Evolutionary conservation across 495 filamentous ascomycete genomes (phyloP).

Genomic region (Xylaria acuta): DNA sequence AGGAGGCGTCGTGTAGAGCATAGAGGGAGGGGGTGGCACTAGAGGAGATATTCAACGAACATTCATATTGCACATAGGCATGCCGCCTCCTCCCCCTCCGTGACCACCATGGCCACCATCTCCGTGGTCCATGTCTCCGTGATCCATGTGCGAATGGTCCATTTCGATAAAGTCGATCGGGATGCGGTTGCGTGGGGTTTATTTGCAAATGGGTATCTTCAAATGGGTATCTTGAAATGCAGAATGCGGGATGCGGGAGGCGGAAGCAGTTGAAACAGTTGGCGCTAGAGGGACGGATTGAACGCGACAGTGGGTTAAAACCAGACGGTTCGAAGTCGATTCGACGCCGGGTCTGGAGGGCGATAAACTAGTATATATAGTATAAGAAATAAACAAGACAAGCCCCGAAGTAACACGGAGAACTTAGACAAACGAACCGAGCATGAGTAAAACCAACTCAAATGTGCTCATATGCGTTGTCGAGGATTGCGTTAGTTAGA

Average conservation of each 20-base stretch:
- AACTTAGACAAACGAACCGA: not conserved
- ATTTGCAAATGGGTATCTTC: not conserved
- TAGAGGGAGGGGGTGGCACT: not conserved
- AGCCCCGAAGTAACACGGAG: slow-evolving; percentile 7
- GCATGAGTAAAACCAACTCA: slow-evolving; percentile 36
- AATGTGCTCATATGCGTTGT: slow-evolving; percentile 36
- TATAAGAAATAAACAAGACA: not conserved
- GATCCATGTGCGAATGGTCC: slow-evolving; percentile 44
- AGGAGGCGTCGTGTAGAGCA: slow-evolving; percentile 13
- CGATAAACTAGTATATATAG: not conserved
- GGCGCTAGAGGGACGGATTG: not conserved
- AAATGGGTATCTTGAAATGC: not conserved
- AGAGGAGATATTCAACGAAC: slow-evolving; percentile 55
- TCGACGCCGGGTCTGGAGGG: not conserved
- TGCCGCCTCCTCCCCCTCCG: slow-evolving; percentile 38
- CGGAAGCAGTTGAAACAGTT: not conserved
- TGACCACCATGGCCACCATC: slow-evolving; percentile 55
- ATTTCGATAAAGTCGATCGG: slow-evolving; percentile 10
- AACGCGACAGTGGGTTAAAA: not conserved
- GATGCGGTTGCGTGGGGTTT: not conserved
- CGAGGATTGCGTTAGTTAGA: not conserved
- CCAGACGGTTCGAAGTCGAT: not conserved
- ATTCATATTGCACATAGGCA: slow-evolving; percentile 78
- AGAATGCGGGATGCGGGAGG: slow-evolving; percentile 4
- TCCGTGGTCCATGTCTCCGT: slow-evolving; percentile 61